Evolutionary conservation across 1,139 yeast species (phyloP), one percentile per base, ranked within the genome.

Genomic region (Suhomyces bokatorum): DNA sequence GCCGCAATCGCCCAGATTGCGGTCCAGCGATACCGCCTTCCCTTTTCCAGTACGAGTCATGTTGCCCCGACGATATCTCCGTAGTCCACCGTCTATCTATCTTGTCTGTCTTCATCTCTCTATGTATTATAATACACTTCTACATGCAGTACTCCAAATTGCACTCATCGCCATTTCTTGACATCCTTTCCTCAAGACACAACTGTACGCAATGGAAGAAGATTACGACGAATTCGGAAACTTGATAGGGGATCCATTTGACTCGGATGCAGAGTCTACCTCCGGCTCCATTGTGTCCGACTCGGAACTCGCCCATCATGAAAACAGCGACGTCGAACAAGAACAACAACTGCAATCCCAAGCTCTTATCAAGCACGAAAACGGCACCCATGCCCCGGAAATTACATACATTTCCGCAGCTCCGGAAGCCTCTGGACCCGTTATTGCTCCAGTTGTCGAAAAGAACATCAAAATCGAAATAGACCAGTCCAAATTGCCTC

Each of bases 171-270:
- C 40, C 20, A 31, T 7, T 20, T 11, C 15, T 27, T 11, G 3
- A 22, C 15, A n/a, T n/a, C n/a, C n/a, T n/a, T n/a, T n/a, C n/a
- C n/a, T n/a, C n/a, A n/a, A n/a, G n/a, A n/a, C n/a, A n/a, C n/a
- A n/a, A n/a, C n/a, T n/a, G n/a, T n/a, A 13, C 28, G 32, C 17
- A 34, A 62, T 60, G 65, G 60, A 60, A 35, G 81, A 76, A 35
- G 86, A 79, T 24, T 87, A 85, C 62, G 96, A 88, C 64, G 97
- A 89, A 78, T 81, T 87, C 62, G 96, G 96, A 35, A 87, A 87
- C 60, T 76, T 77, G 37, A 74, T 89, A 27, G 90, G 87, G 5
- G 81, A 68, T 30, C 67, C 69, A 37, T 46, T 59, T 11, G 77
- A 67, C 48, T 73, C 80, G 0, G 82, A 73, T 48, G 74, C 74